phyloP scores from a whole-genome alignment of 2,329 filamentous ascomycete species.

The Ophiostoma quercus region DNA sequence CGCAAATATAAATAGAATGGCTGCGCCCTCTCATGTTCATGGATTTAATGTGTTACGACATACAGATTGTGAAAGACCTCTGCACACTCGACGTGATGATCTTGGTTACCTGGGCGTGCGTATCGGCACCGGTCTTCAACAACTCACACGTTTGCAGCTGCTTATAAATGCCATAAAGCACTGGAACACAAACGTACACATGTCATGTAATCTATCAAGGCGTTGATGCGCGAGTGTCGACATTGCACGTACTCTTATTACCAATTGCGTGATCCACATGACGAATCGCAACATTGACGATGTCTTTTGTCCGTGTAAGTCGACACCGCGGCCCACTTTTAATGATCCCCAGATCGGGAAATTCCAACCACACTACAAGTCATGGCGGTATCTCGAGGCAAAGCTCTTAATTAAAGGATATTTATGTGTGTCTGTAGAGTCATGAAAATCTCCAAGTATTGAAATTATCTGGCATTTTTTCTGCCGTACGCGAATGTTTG shows the following conservation, averaged over 20 bases:
- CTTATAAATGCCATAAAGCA: background rate
- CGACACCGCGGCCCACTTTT: background rate
- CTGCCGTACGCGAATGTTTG: background rate
- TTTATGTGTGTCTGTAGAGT: background rate
- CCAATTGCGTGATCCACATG: conserved; percentile 12
- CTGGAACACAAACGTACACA: background rate
- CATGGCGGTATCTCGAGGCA: background rate
- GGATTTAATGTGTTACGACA: too few species aligned
- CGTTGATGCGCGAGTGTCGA: background rate
- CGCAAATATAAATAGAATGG: background rate
- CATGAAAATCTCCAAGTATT: background rate
- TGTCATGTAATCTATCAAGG: background rate
- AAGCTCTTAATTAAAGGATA: background rate
- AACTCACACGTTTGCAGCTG: background rate
- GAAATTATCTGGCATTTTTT: too few species aligned
- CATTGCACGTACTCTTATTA: conserved; percentile 4
- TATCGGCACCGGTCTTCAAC: background rate
- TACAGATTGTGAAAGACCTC: background rate
- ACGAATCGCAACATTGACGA: conserved; percentile 4
- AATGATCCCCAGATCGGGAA: background rate
- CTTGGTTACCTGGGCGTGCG: background rate
- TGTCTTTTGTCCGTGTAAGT: conserved; percentile 13
- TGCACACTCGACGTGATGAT: background rate
- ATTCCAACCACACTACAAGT: background rate
- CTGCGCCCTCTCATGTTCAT: background rate